Evolutionary conservation across 202 grass and related monocot species (phyloP).

Genomic region (Panicum hallii): DNA sequence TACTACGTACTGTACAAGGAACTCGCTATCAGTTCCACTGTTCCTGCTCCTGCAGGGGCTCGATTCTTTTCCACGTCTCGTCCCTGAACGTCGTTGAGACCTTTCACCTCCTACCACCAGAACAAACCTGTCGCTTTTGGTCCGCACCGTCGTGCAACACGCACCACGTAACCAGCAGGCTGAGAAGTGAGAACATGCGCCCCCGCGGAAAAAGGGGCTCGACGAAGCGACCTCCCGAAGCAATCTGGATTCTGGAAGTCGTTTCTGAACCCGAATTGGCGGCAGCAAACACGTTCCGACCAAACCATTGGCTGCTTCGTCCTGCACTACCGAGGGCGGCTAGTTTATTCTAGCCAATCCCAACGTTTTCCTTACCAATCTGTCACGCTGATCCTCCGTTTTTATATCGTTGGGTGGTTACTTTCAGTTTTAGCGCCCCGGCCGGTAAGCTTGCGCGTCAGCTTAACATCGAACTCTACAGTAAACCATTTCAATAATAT

Average conservation of each 20-base stretch:
- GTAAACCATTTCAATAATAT: background rate
- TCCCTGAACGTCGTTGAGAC: background rate
- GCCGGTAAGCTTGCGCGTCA: background rate
- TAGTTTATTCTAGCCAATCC: constrained; percentile 29
- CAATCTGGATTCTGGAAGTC: background rate
- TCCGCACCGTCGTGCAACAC: background rate
- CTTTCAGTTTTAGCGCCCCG: background rate
- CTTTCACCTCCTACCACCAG: background rate
- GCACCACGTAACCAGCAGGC: constrained; percentile 19
- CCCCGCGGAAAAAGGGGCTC: background rate
- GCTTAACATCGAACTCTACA: background rate
- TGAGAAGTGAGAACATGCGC: background rate
- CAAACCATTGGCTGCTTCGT: constrained; percentile 13
- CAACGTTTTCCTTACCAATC: constrained; percentile 19
- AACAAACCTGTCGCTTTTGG: constrained; percentile 4
- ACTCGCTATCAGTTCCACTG: constrained; percentile 17
- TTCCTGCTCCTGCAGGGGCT: background rate
- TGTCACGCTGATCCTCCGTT: background rate
- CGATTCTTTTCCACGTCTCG: background rate
- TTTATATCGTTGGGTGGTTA: constrained; percentile 19
- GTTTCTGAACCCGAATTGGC: constrained; percentile 9
- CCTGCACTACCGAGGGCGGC: background rate
- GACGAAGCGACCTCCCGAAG: background rate
- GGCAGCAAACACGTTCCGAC: constrained; percentile 43
- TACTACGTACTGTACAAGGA: too few species aligned